Evolutionary conservation across 495 filamentous ascomycete species (phyloP), one percentile per base, ranked within the genome.

Genomic region (Glarea lozoyensis): DNA sequence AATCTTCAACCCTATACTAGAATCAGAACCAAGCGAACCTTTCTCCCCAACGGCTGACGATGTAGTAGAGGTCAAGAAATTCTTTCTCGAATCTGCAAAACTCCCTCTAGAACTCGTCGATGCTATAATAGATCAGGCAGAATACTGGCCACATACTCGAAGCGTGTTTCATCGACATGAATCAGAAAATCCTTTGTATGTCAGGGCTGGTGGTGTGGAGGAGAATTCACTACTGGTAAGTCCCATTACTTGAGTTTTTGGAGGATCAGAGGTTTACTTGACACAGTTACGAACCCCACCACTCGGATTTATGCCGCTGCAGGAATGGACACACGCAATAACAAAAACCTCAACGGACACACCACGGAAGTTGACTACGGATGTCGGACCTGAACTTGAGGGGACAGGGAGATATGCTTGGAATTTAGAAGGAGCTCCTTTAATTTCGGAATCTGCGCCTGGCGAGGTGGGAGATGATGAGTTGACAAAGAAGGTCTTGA

Each of bases 121-220:
- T 57, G 58, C 64, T 38, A 76, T 88, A 24, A 52, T 84, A 40
- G 82, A 86, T 52, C 57, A 62, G 29, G 82, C 81, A 16, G 82
- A 85, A 57, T 86, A 86, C 53, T 88, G 83, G 83, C 71, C 74
- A 0, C 68, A 72, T 41, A 65, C 68, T 0, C 59, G 64, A 3
- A 55, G 58, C 13, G 32, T 27, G n/a, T 37, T 30, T 18, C 23
- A 25, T 11, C 35, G 17, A 6, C 15, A 3, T 19, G 15, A n/a
- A n/a, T n/a, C 10, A 18, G 37, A 36, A 40, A 2, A 1, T 25
- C 37, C 37, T 7, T 25, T 40, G 11, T 6, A 6, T 37, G 17
- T 40, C 20, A 18, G 45, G 16, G 12, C 17, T 34, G 32, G 4
- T 12, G 19, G 29, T 19, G 12, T 21, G 37, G 10, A 37, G 2